A percentile compares a stretch with the other conserved stretches of the same genome.
These are phyloP conservation scores for Arabidopsis thaliana DNA, from an alignment of 345 rosid genomes.

Conservation along the genomic window TAIR10.1 NC_003074.8:4429001-4429500, in stretches of 20 bases:
- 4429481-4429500: constrained; percentile 30
- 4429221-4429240: neutral
- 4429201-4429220: neutral
- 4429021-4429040: neutral
- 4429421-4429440: constrained; percentile 25
- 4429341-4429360: constrained; percentile 19
- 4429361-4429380: constrained; percentile 28
- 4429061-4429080: neutral
- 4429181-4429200: neutral
- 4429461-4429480: neutral
- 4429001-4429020: constrained; percentile 1
- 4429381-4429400: constrained; percentile 36
- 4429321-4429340: constrained; percentile 9
- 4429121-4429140: neutral
- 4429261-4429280: constrained; percentile 16
- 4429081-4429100: neutral
- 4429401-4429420: constrained; percentile 32
- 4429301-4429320: constrained; percentile 11
- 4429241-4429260: constrained; percentile 31
- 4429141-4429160: neutral
- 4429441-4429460: constrained; percentile 8
- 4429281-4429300: constrained; percentile 13
- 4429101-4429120: neutral
- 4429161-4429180: neutral
- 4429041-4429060: constrained; percentile 1